phyloP scores from a whole-genome alignment of 2,329 filamentous ascomycete species.

The Microcera coccophila region DNA sequence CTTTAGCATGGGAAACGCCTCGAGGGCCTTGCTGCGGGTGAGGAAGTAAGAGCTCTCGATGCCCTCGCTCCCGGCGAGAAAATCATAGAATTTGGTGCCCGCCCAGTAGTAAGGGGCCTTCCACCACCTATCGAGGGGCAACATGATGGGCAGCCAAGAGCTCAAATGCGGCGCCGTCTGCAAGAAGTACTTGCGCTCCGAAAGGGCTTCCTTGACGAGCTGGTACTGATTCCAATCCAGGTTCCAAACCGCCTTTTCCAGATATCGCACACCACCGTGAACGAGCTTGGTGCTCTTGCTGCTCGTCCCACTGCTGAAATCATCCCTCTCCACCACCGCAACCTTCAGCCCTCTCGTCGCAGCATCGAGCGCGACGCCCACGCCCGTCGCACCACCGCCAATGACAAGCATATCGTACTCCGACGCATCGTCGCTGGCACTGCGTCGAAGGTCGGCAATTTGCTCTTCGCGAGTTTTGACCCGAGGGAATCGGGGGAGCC shows the following conservation, averaged over 20 bases:
- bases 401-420: constrained; percentile 69
- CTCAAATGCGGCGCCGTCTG: constrained; percentile 72
- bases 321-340: constrained; percentile 67
- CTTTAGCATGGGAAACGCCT: constrained; percentile 86
- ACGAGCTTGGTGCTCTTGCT: constrained; percentile 75
- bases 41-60: constrained; percentile 88
- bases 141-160: constrained; percentile 71
- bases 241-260: constrained; percentile 74
- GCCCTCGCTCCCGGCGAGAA: constrained; percentile 78
- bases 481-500: constrained; percentile 61
- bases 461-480: constrained; percentile 61
- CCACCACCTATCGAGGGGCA: constrained; percentile 72
- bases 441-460: constrained; percentile 54
- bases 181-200: constrained; percentile 71
- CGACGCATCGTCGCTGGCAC: constrained; percentile 31
- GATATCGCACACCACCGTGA: constrained; percentile 70
- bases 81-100: constrained; percentile 78
- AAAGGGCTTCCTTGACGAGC: constrained; percentile 67
- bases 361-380: constrained; percentile 68
- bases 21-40: constrained; percentile 78
- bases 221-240: constrained; percentile 70
- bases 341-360: constrained; percentile 68
- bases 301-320: constrained; percentile 70
- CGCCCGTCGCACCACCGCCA: constrained; percentile 67
- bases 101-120: constrained; percentile 74